A percentile compares a stretch with the other conserved stretches of the same genome.
phyloP scores from a whole-genome alignment of 345 rosid species.

The Mallotus nudiflorus region DNA sequence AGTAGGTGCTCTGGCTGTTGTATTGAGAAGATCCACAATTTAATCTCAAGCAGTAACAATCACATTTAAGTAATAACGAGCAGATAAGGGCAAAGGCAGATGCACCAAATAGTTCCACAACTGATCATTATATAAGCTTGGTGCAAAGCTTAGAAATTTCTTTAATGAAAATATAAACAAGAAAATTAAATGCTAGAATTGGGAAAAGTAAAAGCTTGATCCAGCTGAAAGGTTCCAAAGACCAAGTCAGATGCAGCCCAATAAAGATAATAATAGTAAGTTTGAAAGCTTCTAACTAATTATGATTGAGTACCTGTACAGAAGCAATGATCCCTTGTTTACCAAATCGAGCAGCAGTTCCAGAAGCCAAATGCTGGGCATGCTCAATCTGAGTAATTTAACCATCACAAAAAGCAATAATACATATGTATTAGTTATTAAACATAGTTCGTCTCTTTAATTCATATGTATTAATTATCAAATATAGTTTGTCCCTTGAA shows the following conservation, averaged over 20 bases:
- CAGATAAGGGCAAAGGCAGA: too few species aligned
- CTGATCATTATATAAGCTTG: not conserved
- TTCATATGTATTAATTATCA: conserved; percentile 3
- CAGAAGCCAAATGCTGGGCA: conserved; percentile 80
- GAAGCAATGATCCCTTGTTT: conserved; percentile 71
- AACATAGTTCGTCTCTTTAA: not conserved
- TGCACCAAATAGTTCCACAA: too few species aligned
- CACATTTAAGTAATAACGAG: not conserved
- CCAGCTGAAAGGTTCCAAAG: not conserved
- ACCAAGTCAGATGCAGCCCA: not conserved
- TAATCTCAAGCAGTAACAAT: not conserved
- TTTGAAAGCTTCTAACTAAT: not conserved
- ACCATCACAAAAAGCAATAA: conserved; percentile 17
- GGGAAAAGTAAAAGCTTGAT: not conserved
- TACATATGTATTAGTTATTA: conserved; percentile 1
- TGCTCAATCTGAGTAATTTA: conserved; percentile 68
- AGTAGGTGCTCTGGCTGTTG: conserved; percentile 90
- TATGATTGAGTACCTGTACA: conserved; percentile 56
- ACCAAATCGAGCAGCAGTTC: conserved; percentile 64
- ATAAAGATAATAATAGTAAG: not conserved
- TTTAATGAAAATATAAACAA: too few species aligned
- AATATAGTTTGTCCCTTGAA: not conserved
- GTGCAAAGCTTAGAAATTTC: too few species aligned
- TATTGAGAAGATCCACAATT: conserved; percentile 7
- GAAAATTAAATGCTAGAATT: not conserved